Evolutionary conservation across 1,284 basidiomycete genomes (phyloP).

Genomic region (Erythrobasidium hasegawianum): DNA sequence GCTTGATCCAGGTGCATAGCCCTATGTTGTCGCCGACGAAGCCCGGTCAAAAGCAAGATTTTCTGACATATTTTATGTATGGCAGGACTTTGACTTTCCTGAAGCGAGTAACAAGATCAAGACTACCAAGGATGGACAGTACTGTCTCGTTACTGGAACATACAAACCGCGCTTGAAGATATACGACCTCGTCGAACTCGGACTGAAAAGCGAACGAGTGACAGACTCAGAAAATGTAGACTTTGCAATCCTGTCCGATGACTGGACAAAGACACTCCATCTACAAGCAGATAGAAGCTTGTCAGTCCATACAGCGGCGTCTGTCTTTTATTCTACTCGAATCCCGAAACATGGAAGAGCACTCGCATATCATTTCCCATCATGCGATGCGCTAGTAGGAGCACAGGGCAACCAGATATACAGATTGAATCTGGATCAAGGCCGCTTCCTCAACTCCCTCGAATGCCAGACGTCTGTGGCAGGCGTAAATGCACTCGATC

Average conservation of each 20-base stretch:
- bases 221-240: conserved; percentile 97
- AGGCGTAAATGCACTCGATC: conserved; percentile 87
- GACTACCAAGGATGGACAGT: conserved; percentile 84
- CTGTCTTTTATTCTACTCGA: conserved; percentile 84
- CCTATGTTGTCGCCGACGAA: conserved; percentile 1
- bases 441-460: conserved; percentile 81
- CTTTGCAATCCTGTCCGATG: conserved; percentile 90
- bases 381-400: conserved; percentile 71
- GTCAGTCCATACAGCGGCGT: conserved; percentile 90
- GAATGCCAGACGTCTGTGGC: conserved; percentile 50
- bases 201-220: conserved; percentile 93
- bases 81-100: conserved; percentile 93
- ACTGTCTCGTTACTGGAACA: conserved; percentile 89
- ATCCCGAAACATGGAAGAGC: conserved; percentile 92
- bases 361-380: conserved; percentile 82
- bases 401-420: conserved; percentile 81
- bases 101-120: conserved; percentile 89
- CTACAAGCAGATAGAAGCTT: conserved; percentile 91
- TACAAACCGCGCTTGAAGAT: conserved; percentile 98
- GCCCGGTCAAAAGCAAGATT: no score
- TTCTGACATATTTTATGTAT: conserved; percentile 20
- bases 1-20: conserved; percentile 43
- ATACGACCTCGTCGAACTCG: conserved; percentile 90
- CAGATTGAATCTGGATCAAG: conserved; percentile 91
- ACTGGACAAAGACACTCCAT: conserved; percentile 99